Evolutionary conservation across 139 green algal genomes (phyloP).

Genomic region (Chlamydomonas eustigma): DNA sequence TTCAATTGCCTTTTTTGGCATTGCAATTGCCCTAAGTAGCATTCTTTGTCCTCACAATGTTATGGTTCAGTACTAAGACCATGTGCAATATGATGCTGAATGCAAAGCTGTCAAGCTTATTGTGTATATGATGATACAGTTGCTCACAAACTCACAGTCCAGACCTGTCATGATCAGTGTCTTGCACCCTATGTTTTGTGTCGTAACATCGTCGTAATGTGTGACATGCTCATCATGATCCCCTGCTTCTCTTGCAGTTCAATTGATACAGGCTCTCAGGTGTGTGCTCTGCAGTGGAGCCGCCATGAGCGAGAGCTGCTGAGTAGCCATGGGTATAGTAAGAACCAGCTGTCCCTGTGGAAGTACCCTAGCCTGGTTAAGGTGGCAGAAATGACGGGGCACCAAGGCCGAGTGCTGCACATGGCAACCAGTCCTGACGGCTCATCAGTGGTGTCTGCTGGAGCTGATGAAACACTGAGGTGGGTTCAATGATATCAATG

Average conservation of each 20-base stretch:
- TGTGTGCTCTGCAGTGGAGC: conserved; percentile 94
- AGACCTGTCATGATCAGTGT: background rate
- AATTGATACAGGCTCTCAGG: conserved; percentile 91
- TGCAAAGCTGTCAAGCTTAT: too few species aligned
- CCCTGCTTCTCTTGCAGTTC: too few species aligned
- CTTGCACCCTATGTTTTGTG: too few species aligned
- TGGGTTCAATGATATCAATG: too few species aligned
- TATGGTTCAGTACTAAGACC: too few species aligned
- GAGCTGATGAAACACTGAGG: conserved; percentile 87
- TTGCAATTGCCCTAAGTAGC: too few species aligned
- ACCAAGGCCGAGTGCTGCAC: conserved; percentile 90
- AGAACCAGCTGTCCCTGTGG: conserved; percentile 96
- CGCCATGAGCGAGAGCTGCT: conserved; percentile 97
- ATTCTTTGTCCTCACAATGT: too few species aligned
- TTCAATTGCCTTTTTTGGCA: too few species aligned
- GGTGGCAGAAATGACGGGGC: conserved; percentile 87
- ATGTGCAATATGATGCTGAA: too few species aligned
- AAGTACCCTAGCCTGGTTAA: conserved; percentile 81
- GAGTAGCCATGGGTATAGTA: conserved; percentile 93
- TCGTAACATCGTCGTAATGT: too few species aligned
- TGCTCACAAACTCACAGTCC: background rate
- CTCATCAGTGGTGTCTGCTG: conserved; percentile 55
- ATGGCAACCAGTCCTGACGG: conserved; percentile 91
- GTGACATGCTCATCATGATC: too few species aligned
- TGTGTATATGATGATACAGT: too few species aligned